Evolutionary conservation across 352 stramenopile genomes (phyloP).

Genomic region (Phytophthora ramorum): DNA sequence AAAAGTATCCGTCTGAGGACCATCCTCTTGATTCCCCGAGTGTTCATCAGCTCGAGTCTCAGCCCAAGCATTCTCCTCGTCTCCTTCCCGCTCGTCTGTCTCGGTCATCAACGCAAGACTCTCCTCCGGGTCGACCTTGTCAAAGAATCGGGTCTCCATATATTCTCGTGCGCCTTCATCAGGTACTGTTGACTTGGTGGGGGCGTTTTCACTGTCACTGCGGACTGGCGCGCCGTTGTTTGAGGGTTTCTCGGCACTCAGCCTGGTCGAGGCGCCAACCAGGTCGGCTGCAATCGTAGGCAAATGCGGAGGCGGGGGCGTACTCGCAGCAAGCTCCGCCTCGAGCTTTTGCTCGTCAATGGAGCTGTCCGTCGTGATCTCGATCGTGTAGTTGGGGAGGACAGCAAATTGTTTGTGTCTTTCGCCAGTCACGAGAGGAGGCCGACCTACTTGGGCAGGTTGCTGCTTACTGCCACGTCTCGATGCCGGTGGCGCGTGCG

Average conservation of each 20-base stretch:
- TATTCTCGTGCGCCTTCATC: slow-evolving; percentile 14
- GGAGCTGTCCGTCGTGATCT: slow-evolving; percentile 10
- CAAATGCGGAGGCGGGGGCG: slow-evolving; percentile 58
- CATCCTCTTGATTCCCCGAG: slow-evolving; percentile 26
- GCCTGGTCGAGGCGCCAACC: slow-evolving; percentile 14
- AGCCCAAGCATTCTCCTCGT: slow-evolving; percentile 13
- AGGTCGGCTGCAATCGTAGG: slow-evolving; percentile 50
- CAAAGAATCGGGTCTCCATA: slow-evolving; percentile 30
- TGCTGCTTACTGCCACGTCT: slow-evolving; percentile 22
- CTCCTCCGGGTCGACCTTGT: slow-evolving; percentile 37
- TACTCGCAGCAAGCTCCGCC: slow-evolving; percentile 55
- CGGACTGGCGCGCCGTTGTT: too few relatives aligned
- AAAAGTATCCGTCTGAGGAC: neutral
- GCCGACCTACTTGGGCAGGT: slow-evolving; percentile 35
- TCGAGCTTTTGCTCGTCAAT: slow-evolving; percentile 57
- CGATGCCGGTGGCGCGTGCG: neutral
- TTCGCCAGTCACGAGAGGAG: slow-evolving; percentile 50
- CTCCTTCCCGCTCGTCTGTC: slow-evolving; percentile 18
- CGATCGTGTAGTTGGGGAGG: slow-evolving; percentile 44
- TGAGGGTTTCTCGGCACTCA: neutral
- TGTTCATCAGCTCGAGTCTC: slow-evolving; percentile 4
- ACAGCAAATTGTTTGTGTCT: slow-evolving; percentile 53
- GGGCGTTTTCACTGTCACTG: slow-evolving; percentile 2
- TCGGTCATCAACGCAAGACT: slow-evolving; percentile 35
- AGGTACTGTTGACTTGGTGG: neutral